Evolutionary conservation across 2,329 filamentous ascomycete species (phyloP).

Genomic region (Acrocalymma vagum): DNA sequence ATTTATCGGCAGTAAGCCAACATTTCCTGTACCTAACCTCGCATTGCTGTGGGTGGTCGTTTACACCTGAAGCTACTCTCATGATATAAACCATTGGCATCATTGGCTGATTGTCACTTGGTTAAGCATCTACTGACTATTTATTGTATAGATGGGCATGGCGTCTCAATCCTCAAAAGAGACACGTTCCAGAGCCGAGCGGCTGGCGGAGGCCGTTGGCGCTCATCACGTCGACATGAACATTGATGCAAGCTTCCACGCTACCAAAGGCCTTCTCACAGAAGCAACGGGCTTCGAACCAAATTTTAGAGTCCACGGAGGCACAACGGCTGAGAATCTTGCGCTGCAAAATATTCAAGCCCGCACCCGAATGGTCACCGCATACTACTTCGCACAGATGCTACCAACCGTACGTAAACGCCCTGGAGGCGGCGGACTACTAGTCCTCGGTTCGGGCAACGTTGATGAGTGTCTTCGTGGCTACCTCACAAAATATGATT

Average conservation of each 20-base stretch:
- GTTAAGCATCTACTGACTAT: no score
- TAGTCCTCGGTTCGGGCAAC: constrained; percentile 74
- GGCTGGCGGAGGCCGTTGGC: constrained; percentile 70
- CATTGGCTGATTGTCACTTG: no score
- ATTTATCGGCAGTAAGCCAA: no score
- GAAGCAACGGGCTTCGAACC: constrained; percentile 68
- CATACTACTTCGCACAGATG: constrained; percentile 71
- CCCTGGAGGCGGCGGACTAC: constrained; percentile 64
- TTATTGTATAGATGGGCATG: constrained; percentile 79
- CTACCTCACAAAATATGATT: constrained; percentile 77
- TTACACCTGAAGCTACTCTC: no score
- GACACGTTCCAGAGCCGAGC: constrained; percentile 71
- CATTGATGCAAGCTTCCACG: constrained; percentile 73
- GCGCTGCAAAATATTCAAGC: constrained; percentile 75
- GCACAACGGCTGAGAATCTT: constrained; percentile 69
- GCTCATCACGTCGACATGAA: constrained; percentile 77
- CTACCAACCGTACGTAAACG: constrained; percentile 67
- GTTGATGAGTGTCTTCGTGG: constrained; percentile 60
- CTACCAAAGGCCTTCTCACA: constrained; percentile 67
- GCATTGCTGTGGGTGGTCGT: no score
- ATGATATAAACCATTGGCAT: no score
- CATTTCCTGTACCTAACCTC: no score
- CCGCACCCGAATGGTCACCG: constrained; percentile 68
- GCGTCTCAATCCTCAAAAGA: constrained; percentile 70
- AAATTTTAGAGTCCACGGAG: constrained; percentile 71